Conservation (phyloP, 805 yeast genomes). For the Starmerella stigmatis region DNA sequence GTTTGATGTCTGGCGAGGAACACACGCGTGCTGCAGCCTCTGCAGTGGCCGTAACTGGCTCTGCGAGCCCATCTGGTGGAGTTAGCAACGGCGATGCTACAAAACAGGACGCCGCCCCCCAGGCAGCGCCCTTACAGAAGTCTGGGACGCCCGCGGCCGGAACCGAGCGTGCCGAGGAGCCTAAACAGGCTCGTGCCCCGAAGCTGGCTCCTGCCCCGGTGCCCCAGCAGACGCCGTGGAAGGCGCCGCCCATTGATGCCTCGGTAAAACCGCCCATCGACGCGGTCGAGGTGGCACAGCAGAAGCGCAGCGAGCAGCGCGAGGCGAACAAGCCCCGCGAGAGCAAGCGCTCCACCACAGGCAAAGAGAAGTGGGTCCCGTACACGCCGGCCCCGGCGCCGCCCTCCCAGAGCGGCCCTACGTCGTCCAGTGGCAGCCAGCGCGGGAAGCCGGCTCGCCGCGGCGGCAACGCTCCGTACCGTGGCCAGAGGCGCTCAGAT, state of each 20-base stretch:
- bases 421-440: conserved; percentile 7
- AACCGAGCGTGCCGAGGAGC: conserved; percentile 2
- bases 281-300: conserved; percentile 16
- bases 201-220: conserved; percentile 55
- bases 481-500: conserved; percentile 4
- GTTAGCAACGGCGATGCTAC: conserved; percentile 3
- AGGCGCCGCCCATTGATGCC: conserved; percentile 25
- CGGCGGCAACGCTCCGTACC: conserved; percentile 7
- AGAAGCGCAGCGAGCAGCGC: conserved; percentile 12
- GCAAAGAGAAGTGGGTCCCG: conserved; percentile 44
- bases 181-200: conserved; percentile 10
- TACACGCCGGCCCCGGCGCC: conserved; percentile 23
- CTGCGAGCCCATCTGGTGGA: conserved; percentile 1
- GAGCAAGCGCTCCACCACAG: conserved; percentile 27
- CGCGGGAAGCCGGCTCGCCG: conserved; percentile 11
- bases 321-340: conserved; percentile 4
- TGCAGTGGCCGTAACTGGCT: neutral
- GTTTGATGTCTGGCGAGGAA: conserved; percentile 6
- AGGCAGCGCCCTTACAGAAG: neutral
- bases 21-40: conserved; percentile 6
- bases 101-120: neutral
- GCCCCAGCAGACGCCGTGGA: conserved; percentile 57
- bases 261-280: conserved; percentile 13
- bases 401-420: neutral
- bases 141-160: neutral